Base-by-base conservation (phyloP, 2,329 filamentous ascomycete genomes). In the Corniculantispora saksenae region DNA sequence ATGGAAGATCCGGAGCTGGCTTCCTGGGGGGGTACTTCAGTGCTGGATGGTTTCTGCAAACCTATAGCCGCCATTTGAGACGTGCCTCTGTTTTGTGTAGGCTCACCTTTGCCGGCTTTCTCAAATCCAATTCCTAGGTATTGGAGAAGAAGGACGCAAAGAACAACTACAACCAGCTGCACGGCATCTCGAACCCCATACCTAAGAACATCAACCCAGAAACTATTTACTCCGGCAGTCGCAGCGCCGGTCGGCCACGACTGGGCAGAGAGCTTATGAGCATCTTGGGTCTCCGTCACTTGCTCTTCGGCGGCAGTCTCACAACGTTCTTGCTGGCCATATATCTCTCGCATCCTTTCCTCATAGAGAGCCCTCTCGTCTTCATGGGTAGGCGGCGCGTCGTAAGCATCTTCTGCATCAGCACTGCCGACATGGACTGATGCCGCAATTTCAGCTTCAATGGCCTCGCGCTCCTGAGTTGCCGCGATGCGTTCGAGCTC, bases 401-500 rank as follows among this genome's bases (percentile, higher is more conserved):
- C 66, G 45, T 61, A 63, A 7, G 61, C 50, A 40, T 51, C 54
- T 2, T 71, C 68, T 10, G 68, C 67, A 10, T 61, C 66, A 1
- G 35, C 50, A 6, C 67, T 67, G 13, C 65, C 66, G 23, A 60
- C 67, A 35, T 64, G 68, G 35, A 50, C 69, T 64, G 58, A 61
- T 17, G 75, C 70, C 2, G 68, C 69, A 48, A 73, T 69, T 43
- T 77, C 72, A 1, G 73, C 71, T 53, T 73, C 77, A 58, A 79
- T 59, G 61, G 72, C 76, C 43, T 65, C 63, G 62, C 74, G 78
- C 74, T 85, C 79, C 64, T 81, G 79, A 43, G 80, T 77, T 9
- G 78, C 77, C 45, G 80, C 81, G 10, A 89, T 77, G n/a, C 79
- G 79, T 66, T 88, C 85, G 23, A 93, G 78, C 69, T 88, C 86